Evolutionary conservation across 805 yeast genomes (phyloP).

Genomic region (Suhomyces emberorum): DNA sequence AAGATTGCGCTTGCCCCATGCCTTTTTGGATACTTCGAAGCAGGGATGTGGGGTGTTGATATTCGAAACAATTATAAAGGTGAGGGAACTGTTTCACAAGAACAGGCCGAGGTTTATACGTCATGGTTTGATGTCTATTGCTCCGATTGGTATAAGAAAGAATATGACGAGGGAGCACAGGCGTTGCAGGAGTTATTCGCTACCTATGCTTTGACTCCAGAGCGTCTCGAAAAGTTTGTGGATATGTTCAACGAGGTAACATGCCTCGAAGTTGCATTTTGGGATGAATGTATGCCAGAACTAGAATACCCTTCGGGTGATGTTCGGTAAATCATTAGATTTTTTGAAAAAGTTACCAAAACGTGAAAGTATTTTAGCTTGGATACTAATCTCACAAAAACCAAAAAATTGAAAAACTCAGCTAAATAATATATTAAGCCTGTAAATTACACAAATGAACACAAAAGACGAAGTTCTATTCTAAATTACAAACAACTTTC

Average conservation of each 20-base stretch:
- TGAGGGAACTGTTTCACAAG: constrained; percentile 15
- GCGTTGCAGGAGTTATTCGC: constrained; percentile 45
- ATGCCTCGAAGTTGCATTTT: constrained; percentile 60
- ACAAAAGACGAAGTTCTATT: too few relatives aligned
- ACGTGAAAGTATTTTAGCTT: too few relatives aligned
- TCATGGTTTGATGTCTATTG: constrained; percentile 65
- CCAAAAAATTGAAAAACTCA: too few relatives aligned
- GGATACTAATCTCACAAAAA: too few relatives aligned
- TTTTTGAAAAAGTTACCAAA: too few relatives aligned
- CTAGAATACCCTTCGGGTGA: too few relatives aligned
- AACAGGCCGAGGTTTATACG: constrained; percentile 30
- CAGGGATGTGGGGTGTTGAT: constrained; percentile 37
- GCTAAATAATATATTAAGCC: too few relatives aligned
- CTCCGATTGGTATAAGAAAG: constrained; percentile 54
- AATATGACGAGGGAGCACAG: constrained; percentile 48
- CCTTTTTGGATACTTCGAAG: constrained; percentile 65
- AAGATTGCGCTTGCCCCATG: constrained; percentile 74
- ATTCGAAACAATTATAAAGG: constrained; percentile 12
- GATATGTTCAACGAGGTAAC: constrained; percentile 60
- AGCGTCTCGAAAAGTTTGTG: constrained; percentile 49
- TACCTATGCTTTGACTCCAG: constrained; percentile 29
- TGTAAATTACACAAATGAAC: too few relatives aligned
- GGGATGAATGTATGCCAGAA: constrained; percentile 45
- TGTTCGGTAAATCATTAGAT: too few relatives aligned
- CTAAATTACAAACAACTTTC: too few relatives aligned